Conservation (phyloP, 257 asterid species). For the Prunella vulgaris region DNA sequence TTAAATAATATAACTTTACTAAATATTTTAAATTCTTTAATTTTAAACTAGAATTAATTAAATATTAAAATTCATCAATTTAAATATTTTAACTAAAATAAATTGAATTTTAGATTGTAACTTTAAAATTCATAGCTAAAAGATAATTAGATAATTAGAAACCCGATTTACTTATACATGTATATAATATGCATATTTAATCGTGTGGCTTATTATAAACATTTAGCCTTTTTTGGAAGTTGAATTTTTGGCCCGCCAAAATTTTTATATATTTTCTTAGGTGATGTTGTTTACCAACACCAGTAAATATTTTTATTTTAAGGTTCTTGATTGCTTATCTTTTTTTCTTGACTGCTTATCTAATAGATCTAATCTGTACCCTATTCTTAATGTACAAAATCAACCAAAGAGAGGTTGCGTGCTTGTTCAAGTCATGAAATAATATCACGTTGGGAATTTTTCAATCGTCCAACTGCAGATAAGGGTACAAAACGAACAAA, state of each 20-base stretch:
- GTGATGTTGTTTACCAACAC: constrained; percentile 21
- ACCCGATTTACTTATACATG: background rate
- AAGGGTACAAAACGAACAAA: background rate
- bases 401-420: background rate
- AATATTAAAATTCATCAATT: no score
- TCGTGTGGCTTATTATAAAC: background rate
- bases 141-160: background rate
- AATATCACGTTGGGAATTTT: background rate
- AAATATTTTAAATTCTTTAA: no score
- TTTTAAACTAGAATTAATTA: no score
- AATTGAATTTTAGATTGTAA: no score
- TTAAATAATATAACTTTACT: no score
- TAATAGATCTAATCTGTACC: background rate
- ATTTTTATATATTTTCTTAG: background rate
- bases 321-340: background rate
- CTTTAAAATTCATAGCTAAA: no score
- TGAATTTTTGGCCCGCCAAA: background rate
- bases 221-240: background rate
- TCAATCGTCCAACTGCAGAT: background rate
- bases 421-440: background rate
- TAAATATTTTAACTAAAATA: no score
- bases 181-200: constrained; percentile 1
- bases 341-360: background rate
- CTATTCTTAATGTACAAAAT: background rate
- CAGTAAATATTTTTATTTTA: no score